Evolutionary conservation across 345 rosid genomes (phyloP), one percentile per base, ranked within the genome.

Genomic region (Salix arbutifolia): DNA sequence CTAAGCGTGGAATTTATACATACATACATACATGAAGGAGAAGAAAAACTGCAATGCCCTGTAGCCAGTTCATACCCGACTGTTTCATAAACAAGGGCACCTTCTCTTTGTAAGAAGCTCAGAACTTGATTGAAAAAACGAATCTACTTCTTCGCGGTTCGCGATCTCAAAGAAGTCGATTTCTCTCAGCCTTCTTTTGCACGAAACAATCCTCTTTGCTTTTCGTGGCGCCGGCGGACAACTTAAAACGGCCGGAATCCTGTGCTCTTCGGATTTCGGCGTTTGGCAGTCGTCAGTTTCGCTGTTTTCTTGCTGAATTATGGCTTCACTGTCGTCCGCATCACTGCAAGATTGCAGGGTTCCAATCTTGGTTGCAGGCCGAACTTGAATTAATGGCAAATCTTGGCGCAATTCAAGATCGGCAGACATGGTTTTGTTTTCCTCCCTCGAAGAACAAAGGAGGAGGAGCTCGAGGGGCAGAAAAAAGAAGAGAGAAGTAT

Each of bases 211-310:
- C 35, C 26, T 33, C 67, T 69, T 70, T 13, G 84, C 77, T 76
- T 84, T 86, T 68, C 82, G 53, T 1, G 89, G 89, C 13, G 88
- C 85, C 48, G 85, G 85, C 28, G 89, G 89, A 31, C 87, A 84
- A 19, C 31, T 21, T 6, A 74, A 31, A 61, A 78, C 50, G 17
- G 79, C 52, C 0, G 89, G 87, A 74, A 86, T 86, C 82, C 71
- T 77, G 76, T 82, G 70, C 21, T 78, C 82, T 60, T 67, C 73
- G 4, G 89, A 79, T 8, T 75, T 86, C 25, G 77, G 82, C 9
- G 85, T 70, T 10, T 68, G 61, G 67, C 80, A 77, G n/a, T 21
- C 77, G 16, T 68, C 77, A 9, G 17, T 58, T 11, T 44, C 73
- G 6, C 19, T 64, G 30, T 56, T 61, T 44, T 30, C 61, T 40